Evolutionary conservation across 805 yeast genomes (phyloP), one percentile per base, ranked within the genome.

Genomic region (Komagataella phaffii): DNA sequence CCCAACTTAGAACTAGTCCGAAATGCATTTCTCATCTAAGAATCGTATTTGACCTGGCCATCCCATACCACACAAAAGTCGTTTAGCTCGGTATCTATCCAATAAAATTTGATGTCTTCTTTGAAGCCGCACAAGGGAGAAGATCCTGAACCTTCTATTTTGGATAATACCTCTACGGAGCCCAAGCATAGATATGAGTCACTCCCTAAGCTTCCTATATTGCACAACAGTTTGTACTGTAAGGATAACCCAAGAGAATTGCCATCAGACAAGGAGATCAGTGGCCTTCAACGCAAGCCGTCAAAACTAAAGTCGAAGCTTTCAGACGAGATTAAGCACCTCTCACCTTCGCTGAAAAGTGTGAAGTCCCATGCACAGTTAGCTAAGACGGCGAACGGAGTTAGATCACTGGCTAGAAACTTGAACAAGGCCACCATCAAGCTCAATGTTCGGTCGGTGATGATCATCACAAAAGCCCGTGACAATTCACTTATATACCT

Each of bases 401-500:
- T 86, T 6, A 72, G 93, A 48, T 74, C 81, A 70, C 69, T 86
- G 53, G 84, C 87, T n/a, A 81, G 80, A 55, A 83, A 83, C 62
- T 66, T 86, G 44, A 74, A 80, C 51, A 79, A 79, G 56, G 86
- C 90, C 3, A 83, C 85, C 3, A 80, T 88, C 24, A 81, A 81
- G 58, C 65, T 88, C 18, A 82, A 83, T 52, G 81, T 85, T 17
- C 75, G 76, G 47, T 79, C 86, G 17, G 79, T 88, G 17, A 75
- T 88, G 80, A 79, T 88, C 12, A 89, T 89, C 17, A 88, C 96
- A n/a, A 88, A 88, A 64, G 93, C 95, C 1, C 74, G 95, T 51
- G 96, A 89, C 62, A 82, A 85, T 58, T 81, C 88, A 6, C 68
- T 89, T 50, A 80, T 85, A 6, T 81, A 79, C 59, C 68, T 88